phyloP scores from a whole-genome alignment of 1,139 yeast genomes.

The Hemisphaericaspora xylofermentans region DNA sequence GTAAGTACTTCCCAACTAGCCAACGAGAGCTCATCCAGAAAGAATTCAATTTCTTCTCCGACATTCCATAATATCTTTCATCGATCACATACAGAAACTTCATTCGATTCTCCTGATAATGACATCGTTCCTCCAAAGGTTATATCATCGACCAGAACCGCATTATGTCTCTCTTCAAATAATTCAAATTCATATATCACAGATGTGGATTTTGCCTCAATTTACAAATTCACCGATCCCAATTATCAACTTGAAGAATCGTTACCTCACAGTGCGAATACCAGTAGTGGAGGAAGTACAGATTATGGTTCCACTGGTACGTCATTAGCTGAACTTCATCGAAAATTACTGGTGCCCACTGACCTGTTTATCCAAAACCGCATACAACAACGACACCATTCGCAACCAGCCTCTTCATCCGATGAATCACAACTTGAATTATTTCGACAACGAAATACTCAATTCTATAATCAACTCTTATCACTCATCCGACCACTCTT shows the following conservation, averaged over 20 bases:
- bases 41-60: conserved; percentile 34
- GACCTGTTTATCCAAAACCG: conserved; percentile 37
- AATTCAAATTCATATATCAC: conserved; percentile 42
- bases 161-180: conserved; percentile 39
- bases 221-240: conserved; percentile 42
- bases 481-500: conserved; percentile 17
- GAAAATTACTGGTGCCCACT: conserved; percentile 39
- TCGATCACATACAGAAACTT: conserved; percentile 22
- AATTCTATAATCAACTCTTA: conserved; percentile 4
- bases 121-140: conserved; percentile 10
- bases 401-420: background rate
- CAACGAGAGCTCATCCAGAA: conserved; percentile 21
- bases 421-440: background rate
- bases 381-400: conserved; percentile 19
- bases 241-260: conserved; percentile 26
- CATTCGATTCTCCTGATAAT: conserved; percentile 11
- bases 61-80: conserved; percentile 40
- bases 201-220: conserved; percentile 34
- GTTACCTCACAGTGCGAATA: conserved; percentile 12
- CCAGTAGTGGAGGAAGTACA: conserved; percentile 7
- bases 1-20: conserved; percentile 23
- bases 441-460: conserved; percentile 1
- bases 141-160: conserved; percentile 18
- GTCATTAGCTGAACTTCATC: conserved; percentile 34
- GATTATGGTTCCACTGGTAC: conserved; percentile 19